phyloP scores from a whole-genome alignment of 116 monocot genomes.

The Thalassia testudinum region DNA sequence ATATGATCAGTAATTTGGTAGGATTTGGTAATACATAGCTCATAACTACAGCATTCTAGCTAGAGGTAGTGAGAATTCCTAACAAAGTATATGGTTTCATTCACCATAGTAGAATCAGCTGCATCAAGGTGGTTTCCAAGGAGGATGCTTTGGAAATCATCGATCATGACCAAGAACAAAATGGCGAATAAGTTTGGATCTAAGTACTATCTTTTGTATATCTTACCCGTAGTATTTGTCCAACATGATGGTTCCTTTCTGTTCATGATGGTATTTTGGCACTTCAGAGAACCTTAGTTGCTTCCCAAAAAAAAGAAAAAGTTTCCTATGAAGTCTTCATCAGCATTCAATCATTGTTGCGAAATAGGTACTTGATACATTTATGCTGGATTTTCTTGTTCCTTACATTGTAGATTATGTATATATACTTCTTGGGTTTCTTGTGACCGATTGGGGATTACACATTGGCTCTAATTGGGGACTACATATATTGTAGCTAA shows the following conservation, averaged over 20 bases:
- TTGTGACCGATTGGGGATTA: too few relatives aligned
- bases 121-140: slow-evolving; percentile 71
- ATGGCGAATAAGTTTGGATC: slow-evolving; percentile 18
- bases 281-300: too few relatives aligned
- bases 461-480: background rate
- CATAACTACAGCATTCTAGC: slow-evolving; percentile 87
- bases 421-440: background rate
- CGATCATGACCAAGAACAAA: slow-evolving; percentile 80
- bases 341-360: too few relatives aligned
- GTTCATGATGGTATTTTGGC: too few relatives aligned
- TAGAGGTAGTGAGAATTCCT: slow-evolving; percentile 88
- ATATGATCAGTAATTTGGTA: slow-evolving; percentile 91
- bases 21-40: slow-evolving; percentile 84
- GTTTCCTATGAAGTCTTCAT: too few relatives aligned
- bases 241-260: too few relatives aligned
- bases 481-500: too few relatives aligned
- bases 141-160: slow-evolving; percentile 92
- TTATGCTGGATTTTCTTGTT: too few relatives aligned
- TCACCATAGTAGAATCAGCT: slow-evolving; percentile 90
- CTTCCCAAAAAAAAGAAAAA: too few relatives aligned
- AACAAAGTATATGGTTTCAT: slow-evolving; percentile 97
- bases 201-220: too few relatives aligned
- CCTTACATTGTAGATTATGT: background rate
- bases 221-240: too few relatives aligned
- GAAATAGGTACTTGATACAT: background rate